Base-by-base conservation (phyloP, 2,329 filamentous ascomycete species). In the Curvularia hawaiiensis region DNA sequence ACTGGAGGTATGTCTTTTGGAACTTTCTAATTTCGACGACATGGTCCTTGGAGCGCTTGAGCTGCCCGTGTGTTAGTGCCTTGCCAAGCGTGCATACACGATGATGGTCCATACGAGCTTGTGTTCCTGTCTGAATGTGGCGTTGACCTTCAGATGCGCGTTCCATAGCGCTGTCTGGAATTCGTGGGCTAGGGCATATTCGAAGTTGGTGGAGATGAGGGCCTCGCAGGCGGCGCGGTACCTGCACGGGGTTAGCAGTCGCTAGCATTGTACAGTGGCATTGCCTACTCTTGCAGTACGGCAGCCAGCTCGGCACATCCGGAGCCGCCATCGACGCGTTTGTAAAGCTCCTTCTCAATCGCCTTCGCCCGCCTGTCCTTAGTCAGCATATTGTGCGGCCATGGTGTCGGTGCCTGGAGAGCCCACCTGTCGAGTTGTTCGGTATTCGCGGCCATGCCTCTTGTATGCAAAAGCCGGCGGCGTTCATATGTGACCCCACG, bases 1-100 rank as follows among this genome's bases (percentile, higher is more conserved):
- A 98, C 65, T 87, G 85, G 56, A 89, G 82, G 75, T 96, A 98
- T 62, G 88, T 84, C 77, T 90, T 93, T 74, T 91, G 89, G 50
- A 94, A 81, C 76, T 92, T 95, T 62, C 93, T 87, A 68, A 86
- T 87, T 76, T 86, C 84, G 45, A 88, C 85, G 54, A 82, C 79
- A 66, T 80, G 82, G 68, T 82, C 83, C 65, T 81, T 83, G 56
- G 77, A 77, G 64, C 83, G 70, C 60, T 69, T 75, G 78, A 84
- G 75, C 82, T 77, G 56, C 20, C 38, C 31, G 16, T 9, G 18
- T 39, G 30, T 69, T 50, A 69, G 60, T 45, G 33, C 16, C 30
- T 38, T 43, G 11, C 2, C 26, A 28, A 18, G 24, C 22, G 3
- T 47, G 18, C 16, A 8, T 39, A 20, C 30, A 44, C 11, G 31